Evolutionary conservation across 1,284 basidiomycete genomes (phyloP), one percentile per base, ranked within the genome.

Genomic region (Violaceomyces palustris): DNA sequence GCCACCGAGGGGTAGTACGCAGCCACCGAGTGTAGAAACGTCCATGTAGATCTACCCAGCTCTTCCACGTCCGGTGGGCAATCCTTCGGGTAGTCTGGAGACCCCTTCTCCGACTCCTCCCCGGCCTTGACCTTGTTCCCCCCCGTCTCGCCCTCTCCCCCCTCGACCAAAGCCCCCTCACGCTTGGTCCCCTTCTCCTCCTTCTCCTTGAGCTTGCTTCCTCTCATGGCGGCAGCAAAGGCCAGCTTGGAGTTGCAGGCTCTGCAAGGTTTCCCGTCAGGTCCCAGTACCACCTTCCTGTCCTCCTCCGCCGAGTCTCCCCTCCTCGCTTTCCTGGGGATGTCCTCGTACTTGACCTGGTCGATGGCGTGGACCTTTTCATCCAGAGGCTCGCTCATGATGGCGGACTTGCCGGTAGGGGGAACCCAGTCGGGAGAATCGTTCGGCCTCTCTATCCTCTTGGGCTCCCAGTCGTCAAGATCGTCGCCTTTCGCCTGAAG

Each of bases 371-470:
- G n/a, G n/a, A n/a, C n/a, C n/a, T n/a, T n/a, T n/a, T n/a, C n/a
- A n/a, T n/a, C n/a, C n/a, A n/a, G n/a, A n/a, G n/a, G n/a, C n/a
- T n/a, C n/a, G n/a, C n/a, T n/a, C n/a, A n/a, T n/a, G n/a, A n/a
- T n/a, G n/a, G n/a, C n/a, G n/a, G n/a, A n/a, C n/a, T n/a, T n/a
- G n/a, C n/a, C n/a, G n/a, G n/a, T n/a, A n/a, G n/a, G n/a, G n/a
- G n/a, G n/a, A n/a, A n/a, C 90, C 89, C 88, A 92, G 66, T 92
- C 88, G 0, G 87, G 84, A 10, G 87, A 75, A 15, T 88, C 89
- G 27, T 82, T 81, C 1, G 90, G 91, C 33, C 91, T 78, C 25
- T 81, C 79, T 31, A 93, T 86, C 30, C 90, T 79, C 55, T 86
- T 86, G n/a, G 83, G 84, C 62, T 94, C 90, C 85, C 88, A 92